Base-by-base conservation (phyloP, 1,284 basidiomycete species). In the Trametes polyzona region DNA sequence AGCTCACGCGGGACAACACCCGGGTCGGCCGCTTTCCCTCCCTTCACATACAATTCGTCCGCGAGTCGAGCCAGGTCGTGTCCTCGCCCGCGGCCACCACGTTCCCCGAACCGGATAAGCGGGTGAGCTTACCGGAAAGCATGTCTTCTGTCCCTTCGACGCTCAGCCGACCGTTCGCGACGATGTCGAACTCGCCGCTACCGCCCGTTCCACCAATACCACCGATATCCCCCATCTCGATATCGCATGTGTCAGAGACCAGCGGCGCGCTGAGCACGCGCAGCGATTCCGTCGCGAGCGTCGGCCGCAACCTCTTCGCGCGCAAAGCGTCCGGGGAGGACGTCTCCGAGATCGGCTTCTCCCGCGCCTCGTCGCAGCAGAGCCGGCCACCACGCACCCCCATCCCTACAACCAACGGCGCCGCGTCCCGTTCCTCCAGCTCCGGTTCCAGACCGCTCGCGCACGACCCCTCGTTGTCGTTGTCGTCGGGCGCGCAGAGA, bases 121-220 rank as follows among this genome's bases (percentile, higher is more conserved):
- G 26, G 17, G 29, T 26, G 6, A 54, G 48, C 27, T 47, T 49
- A 11, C 55, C 43, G 6, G 27, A 46, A 11, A 62, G 60, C 52
- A 32, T 36, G 11, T 27, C 40, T 10, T 62, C 61, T 14, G 40
- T 37, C 10, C 55, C 57, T 3, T 59, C 57, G 12, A 50, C 49
- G 24, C 48, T 46, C 37, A 57, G 55, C 42, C 55, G 57, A 21
- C 61, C 61, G 26, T 62, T 59, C 32, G 61, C 61, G 32, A 62
- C 56, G 14, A 58, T 58, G 57, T n/a, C 57, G 9, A 24, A 11
- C 7, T 48, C 57, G 0, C 56, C 56, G 5, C 41, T 56, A 3
- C 53, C 53, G 14, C 36, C 52, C 23, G 23, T 58, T 26, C 29
- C 17, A 9, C 7, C 29, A 6, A 2, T 46, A 7, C 9, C 23